Percentiles rank a stretch among this genome's conserved stretches.
Conservation (phyloP, 1,284 basidiomycete genomes). For the Ceratobasidium theobromae region DNA sequence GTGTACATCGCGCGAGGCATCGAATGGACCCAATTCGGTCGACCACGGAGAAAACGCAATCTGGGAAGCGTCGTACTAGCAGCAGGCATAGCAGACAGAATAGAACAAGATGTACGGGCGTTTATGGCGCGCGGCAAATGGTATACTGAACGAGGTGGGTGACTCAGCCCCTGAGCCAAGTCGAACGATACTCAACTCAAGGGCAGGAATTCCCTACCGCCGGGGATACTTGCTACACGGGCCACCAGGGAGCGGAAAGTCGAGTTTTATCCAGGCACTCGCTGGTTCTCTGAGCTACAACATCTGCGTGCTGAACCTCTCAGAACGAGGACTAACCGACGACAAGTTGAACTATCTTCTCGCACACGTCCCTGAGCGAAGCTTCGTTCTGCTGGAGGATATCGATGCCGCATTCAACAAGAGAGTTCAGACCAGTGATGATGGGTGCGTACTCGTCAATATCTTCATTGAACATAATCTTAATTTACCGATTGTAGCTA, state of each 20-base stretch:
- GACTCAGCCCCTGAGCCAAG: not conserved
- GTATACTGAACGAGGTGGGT: slow-evolving; percentile 93
- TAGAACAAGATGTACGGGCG: slow-evolving; percentile 76
- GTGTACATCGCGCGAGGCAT: slow-evolving; percentile 96
- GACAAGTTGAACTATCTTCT: slow-evolving; percentile 95
- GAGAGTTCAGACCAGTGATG: slow-evolving; percentile 82
- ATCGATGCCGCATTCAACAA: slow-evolving; percentile 98
- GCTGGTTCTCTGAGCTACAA: slow-evolving; percentile 93
- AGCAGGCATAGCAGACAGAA: slow-evolving; percentile 73
- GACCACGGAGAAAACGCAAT: slow-evolving; percentile 84
- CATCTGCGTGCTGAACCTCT: slow-evolving; percentile 94
- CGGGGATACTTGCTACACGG: slow-evolving; percentile 95
- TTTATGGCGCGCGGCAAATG: slow-evolving; percentile 87
- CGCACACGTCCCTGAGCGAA: slow-evolving; percentile 90
- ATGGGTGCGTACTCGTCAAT: slow-evolving; percentile 59
- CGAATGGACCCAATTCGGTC: slow-evolving; percentile 96
- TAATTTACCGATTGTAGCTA: slow-evolving; percentile 54
- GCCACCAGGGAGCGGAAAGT: slow-evolving; percentile 97
- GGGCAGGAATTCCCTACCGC: slow-evolving; percentile 92
- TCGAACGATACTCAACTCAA: slow-evolving; percentile 22
- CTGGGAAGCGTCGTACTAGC: slow-evolving; percentile 90
- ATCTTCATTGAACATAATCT: not conserved
- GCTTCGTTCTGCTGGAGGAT: slow-evolving; percentile 93
- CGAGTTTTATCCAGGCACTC: slow-evolving; percentile 96
- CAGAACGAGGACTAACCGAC: slow-evolving; percentile 94